phyloP scores from a whole-genome alignment of 257 asterid genomes.

The Coffea eugenioides region DNA sequence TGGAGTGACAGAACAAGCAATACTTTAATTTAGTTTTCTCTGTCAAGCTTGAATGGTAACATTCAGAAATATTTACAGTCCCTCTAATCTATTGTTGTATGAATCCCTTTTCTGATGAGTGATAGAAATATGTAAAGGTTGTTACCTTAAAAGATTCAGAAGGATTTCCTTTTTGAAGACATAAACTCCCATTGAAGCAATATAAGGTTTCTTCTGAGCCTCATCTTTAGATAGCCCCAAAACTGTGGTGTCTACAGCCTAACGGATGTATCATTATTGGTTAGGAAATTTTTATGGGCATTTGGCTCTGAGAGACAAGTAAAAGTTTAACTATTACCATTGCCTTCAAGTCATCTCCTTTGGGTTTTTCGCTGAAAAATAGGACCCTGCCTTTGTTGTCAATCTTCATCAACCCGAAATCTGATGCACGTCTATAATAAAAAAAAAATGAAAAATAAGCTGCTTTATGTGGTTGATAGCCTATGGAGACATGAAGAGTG shows the following conservation, averaged over 20 bases:
- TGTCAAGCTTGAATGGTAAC: conserved; percentile 7
- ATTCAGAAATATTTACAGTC: not conserved
- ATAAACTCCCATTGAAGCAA: conserved; percentile 98
- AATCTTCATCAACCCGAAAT: conserved; percentile 92
- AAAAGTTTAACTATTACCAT: conserved; percentile 53
- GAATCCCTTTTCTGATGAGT: not conserved
- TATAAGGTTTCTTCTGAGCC: conserved; percentile 85
- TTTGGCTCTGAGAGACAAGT: conserved; percentile 12
- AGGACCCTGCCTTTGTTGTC: conserved; percentile 75
- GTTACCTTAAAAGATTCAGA: conserved; percentile 76
- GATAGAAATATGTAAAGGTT: not conserved
- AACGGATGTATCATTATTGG: conserved; percentile 28
- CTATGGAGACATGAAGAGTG: not conserved
- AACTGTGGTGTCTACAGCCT: conserved; percentile 94
- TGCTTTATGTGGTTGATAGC: not conserved
- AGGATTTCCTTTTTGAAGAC: conserved; percentile 95
- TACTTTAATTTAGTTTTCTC: conserved; percentile 13
- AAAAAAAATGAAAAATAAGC: conserved; percentile 26
- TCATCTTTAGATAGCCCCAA: conserved; percentile 82
- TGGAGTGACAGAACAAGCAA: conserved; percentile 25
- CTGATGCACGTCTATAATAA: conserved; percentile 91
- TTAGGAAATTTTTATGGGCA: conserved; percentile 5
- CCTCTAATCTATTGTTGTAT: not conserved
- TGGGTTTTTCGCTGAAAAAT: conserved; percentile 83
- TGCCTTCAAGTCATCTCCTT: conserved; percentile 75